Percentiles rank a stretch among this genome's conserved stretches.
These are phyloP conservation scores for Lentinula novae-zelandiae DNA, from an alignment of 1,284 basidiomycete genomes.

Conservation along the genomic window DNA sequence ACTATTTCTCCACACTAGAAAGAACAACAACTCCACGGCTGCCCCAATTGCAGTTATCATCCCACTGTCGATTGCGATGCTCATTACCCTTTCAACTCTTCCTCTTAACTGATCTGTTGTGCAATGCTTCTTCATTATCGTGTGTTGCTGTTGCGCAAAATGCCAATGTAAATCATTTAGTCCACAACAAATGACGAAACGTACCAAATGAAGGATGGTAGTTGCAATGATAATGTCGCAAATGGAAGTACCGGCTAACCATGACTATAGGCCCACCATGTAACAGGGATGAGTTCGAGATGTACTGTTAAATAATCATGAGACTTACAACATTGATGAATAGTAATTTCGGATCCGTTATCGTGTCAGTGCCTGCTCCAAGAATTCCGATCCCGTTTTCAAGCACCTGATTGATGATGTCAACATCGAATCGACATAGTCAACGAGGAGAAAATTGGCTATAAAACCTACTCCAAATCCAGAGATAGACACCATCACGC, in stretches of 20 bases:
- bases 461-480: constrained; percentile 7
- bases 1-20: constrained; percentile 9
- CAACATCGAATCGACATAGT: background rate
- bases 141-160: background rate
- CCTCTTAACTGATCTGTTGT: background rate
- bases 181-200: background rate
- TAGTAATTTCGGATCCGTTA: background rate
- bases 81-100: constrained; percentile 10
- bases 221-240: constrained; percentile 14
- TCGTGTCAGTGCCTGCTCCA: background rate
- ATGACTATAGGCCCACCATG: constrained; percentile 3
- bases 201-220: constrained; percentile 8
- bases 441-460: background rate
- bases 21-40: constrained; percentile 13
- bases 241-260: constrained; percentile 15
- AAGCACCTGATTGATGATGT: background rate
- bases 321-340: constrained; percentile 10
- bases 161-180: background rate
- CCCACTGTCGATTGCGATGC: constrained; percentile 13
- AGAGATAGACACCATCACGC: constrained; percentile 7
- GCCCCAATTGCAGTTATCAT: constrained; percentile 15
- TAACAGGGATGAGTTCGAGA: background rate
- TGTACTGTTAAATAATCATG: background rate
- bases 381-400: background rate
- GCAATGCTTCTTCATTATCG: background rate